Base-by-base conservation (phyloP, 2,329 filamentous ascomycete genomes). In the Ophiostoma perfectum region DNA sequence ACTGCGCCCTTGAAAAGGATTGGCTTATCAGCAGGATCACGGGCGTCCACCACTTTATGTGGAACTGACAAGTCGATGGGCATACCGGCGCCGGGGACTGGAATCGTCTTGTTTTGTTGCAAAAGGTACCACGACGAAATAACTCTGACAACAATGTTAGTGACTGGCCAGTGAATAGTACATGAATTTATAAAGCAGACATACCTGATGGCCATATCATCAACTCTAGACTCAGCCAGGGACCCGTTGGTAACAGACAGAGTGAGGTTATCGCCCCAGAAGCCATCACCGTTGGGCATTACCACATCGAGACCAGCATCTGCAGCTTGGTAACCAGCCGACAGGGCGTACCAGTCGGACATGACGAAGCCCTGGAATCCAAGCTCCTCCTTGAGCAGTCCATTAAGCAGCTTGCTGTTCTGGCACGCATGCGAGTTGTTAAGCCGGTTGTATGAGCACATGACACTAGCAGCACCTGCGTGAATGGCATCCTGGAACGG, bases 401-500 rank as follows among this genome's bases (percentile, higher is more conserved):
- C 84, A 73, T 91, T 91, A 45, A 88, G 77, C 0, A 85, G 78
- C 69, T 87, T 85, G 69, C 84, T 86, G 76, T 91, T 92, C 73
- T 88, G 81, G 75, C 89, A 92, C 4, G 80, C 86, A 73, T 89
- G 90, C 14, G 84, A 87, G 76, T 88, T 88, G 76, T 92, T 92
- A 72, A 89, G 76, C 69, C 88, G 84, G 74, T 90, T 85, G 78
- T 90, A 91, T 0, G 85, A 87, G 77, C 83, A 85, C 83, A 86
- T 85, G 66, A 86, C 79, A 65, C 79, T 81, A 3, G 77, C 80
- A 0, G 84, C 83, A 8, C 87, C 86, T 0, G 87, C 87, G 60
- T 82, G 81, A 18, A 90, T 83, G 1, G 87, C 86, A 74, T 90
- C 86, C 49, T 74, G 73, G 64, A 75, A 75, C 5, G 74, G 73